Base-by-base conservation (phyloP, 2,329 filamentous ascomycete species). In the Didymella lethalis region DNA sequence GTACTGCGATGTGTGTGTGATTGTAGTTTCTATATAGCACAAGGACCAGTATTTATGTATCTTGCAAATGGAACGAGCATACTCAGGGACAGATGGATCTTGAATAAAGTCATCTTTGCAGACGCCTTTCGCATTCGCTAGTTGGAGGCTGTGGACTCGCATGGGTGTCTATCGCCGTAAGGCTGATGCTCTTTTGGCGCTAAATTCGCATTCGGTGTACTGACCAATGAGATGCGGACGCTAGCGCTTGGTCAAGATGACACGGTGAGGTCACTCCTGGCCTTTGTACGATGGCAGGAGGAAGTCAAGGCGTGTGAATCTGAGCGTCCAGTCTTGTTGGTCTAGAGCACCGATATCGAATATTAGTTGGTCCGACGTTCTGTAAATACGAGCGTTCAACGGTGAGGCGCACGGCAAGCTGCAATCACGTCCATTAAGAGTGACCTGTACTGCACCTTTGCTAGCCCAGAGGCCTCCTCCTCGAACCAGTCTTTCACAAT, bases 161-260 rank as follows among this genome's bases (percentile, higher is more conserved):
- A 25, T 14, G 26, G 2, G 16, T 14, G 6, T 16, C 40, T 11
- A 26, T 41, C 4, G 18, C 23, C n/a, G 34, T 40, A 49, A 20
- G 43, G 43, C 45, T 45, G 53, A 45, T 23, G 14, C 18, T 3
- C 18, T 3, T 46, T 46, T 26, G 38, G 36, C 58, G 49, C 58
- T 61, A 61, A 61, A 50, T 57, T 61, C 58, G 58, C 53, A 61
- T 61, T 61, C 58, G 58, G 45, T 14, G 40, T 20, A 25, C 12
- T 28, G 45, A 7, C 58, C 58, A 61, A 61, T 61, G 26, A 52
- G 32, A 45, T 1, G 20, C 11, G 6, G 2, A 16, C 46, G 23
- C 49, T 47, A 47, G 26, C 14, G 26, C 50, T 11, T 41, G 26
- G 18, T 40, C 7, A 32, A 29, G 32, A 20, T 34, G 23, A 34